Evolutionary conservation across 1,284 basidiomycete species (phyloP).

Genomic region (Naganishia liquefaciens): DNA sequence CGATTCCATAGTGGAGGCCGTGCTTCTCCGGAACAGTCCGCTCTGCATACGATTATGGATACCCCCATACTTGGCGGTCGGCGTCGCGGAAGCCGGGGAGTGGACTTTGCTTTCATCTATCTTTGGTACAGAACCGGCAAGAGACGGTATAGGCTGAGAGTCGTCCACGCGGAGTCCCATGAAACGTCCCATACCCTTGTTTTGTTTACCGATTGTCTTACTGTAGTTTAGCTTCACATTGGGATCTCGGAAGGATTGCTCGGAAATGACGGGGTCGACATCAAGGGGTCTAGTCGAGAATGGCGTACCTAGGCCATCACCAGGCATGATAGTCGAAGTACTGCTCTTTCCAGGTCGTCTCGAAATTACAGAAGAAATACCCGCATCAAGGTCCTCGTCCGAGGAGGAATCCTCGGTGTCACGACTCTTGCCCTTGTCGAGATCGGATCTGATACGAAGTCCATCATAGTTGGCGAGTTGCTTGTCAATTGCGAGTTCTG

Average conservation of each 20-base stretch:
- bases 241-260: constrained; percentile 38
- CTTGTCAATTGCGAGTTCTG: constrained; percentile 19
- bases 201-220: constrained; percentile 25
- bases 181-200: constrained; percentile 8
- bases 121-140: neutral
- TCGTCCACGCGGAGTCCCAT: constrained; percentile 12
- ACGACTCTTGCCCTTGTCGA: neutral
- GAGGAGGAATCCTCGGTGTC: neutral
- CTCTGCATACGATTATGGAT: neutral
- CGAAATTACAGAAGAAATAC: neutral
- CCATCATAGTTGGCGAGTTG: constrained; percentile 14
- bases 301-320: constrained; percentile 8
- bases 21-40: constrained; percentile 10
- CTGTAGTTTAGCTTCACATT: constrained; percentile 28
- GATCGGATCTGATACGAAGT: neutral
- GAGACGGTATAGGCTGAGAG: constrained; percentile 11
- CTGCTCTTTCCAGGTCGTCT: constrained; percentile 12
- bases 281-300: constrained; percentile 13
- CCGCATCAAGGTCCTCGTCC: neutral
- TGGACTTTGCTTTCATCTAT: constrained; percentile 7
- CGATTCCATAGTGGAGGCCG: neutral
- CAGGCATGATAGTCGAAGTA: constrained; percentile 12
- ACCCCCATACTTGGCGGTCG: constrained; percentile 6
- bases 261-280: constrained; percentile 6
- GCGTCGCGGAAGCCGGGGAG: constrained; percentile 23